Percentiles rank a stretch among this genome's conserved stretches.
phyloP scores from a whole-genome alignment of 495 filamentous ascomycete species.

The Aspergillus sclerotiicarbonarius region DNA sequence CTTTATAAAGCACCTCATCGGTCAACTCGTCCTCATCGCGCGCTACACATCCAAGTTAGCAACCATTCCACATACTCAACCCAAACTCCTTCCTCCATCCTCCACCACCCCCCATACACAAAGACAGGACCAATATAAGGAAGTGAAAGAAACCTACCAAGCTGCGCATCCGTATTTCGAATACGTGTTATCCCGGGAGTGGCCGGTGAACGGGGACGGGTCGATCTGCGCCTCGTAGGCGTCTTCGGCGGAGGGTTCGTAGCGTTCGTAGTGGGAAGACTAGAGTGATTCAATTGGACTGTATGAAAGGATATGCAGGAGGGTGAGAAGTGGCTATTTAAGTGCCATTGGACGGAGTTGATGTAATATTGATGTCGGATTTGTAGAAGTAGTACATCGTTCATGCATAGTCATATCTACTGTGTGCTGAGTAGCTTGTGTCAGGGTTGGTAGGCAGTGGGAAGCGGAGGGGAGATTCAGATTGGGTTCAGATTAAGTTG shows the following conservation, averaged over 20 bases:
- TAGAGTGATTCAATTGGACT: constrained; percentile 9
- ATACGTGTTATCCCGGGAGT: constrained; percentile 19
- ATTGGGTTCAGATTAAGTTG: constrained; percentile 3
- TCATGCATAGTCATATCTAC: too few relatives aligned
- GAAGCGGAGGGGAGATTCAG: background rate
- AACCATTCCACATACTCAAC: background rate
- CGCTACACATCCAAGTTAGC: constrained; percentile 10
- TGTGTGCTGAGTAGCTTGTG: background rate
- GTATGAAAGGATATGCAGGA: background rate
- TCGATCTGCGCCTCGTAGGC: constrained; percentile 29
- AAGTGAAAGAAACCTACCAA: constrained; percentile 17
- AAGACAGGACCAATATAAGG: too few relatives aligned
- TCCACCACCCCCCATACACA: too few relatives aligned
- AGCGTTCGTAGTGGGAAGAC: constrained; percentile 20
- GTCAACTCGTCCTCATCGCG: constrained; percentile 28
- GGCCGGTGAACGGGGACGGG: constrained; percentile 19
- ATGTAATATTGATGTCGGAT: constrained; percentile 2
- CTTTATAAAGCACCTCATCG: background rate
- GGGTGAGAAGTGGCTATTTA: too few relatives aligned
- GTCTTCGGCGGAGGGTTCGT: constrained; percentile 32
- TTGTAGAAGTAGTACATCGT: too few relatives aligned
- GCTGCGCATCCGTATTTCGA: constrained; percentile 24
- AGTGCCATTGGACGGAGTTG: background rate
- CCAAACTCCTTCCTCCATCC: too few relatives aligned
- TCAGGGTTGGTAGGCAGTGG: background rate